Percentiles rank a stretch among this genome's conserved stretches.
Evolutionary conservation across 352 stramenopile species (phyloP).

Genomic region (Thalassiosira hispida): DNA sequence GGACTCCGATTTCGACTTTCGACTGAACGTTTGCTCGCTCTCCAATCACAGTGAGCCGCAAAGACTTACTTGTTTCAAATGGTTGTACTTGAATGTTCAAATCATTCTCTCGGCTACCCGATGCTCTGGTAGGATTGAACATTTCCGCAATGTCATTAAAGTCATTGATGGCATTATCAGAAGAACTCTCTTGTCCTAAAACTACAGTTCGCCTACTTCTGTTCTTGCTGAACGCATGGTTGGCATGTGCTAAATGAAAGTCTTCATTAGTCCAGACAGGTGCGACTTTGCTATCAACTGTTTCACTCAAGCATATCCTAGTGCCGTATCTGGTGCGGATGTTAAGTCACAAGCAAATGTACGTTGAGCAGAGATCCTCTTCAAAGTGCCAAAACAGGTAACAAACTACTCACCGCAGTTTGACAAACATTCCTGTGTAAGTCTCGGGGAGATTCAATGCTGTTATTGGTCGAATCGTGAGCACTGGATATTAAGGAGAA

Average conservation of each 20-base stretch:
- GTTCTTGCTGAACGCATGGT: constrained; percentile 14
- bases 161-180: constrained; percentile 24
- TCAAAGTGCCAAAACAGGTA: background rate
- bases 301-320: constrained; percentile 61
- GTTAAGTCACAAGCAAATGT: background rate
- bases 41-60: constrained; percentile 81
- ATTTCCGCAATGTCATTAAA: constrained; percentile 58
- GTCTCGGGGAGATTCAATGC: constrained; percentile 81
- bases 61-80: constrained; percentile 82
- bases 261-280: constrained; percentile 72
- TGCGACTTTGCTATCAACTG: constrained; percentile 78
- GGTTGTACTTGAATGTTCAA: constrained; percentile 75
- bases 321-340: constrained; percentile 57
- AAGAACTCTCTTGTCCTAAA: background rate
- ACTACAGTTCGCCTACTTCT: constrained; percentile 2
- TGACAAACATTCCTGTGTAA: constrained; percentile 83
- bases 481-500: constrained; percentile 30
- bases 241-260: constrained; percentile 5
- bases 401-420: constrained; percentile 58
- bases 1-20: constrained; percentile 79
- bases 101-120: constrained; percentile 65
- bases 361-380: constrained; percentile 3
- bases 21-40: constrained; percentile 62
- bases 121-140: constrained; percentile 42
- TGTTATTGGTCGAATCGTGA: constrained; percentile 80